Evolutionary conservation across 768 basidiomycete genomes (phyloP), one percentile per base, ranked within the genome.

Genomic region (Daedaleopsis sinensis): DNA sequence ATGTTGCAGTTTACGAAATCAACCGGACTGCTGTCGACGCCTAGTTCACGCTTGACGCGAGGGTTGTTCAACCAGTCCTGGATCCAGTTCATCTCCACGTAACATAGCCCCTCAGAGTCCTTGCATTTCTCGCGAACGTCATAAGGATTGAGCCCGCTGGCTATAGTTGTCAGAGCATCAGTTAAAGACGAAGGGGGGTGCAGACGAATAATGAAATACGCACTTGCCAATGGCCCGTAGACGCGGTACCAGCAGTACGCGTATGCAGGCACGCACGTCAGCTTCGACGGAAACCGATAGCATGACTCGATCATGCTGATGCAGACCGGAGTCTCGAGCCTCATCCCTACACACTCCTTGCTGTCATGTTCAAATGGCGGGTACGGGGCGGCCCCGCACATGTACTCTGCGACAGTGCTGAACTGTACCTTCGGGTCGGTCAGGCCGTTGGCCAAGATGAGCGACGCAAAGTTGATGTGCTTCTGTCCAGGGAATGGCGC

Each of bases 211-310:
- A 37, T 44, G 2, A 43, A 37, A 76, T 83, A 57, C 69, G 86
- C 87, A 83, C 76, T 85, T 80, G 35, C 91, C 76, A 32, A 51
- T 19, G 86, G 84, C 15, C 76, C 82, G 52, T 84, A 81, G 7
- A 94, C 70, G 65, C 89, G 87, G 23, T 78, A 76, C 69, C 84
- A 88, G 79, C 93, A 95, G 75, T 93, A 92, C 38, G 89, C 66
- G 2, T 78, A 76, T 2, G 94, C 92, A 50, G 90, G 86, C 12
- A 88, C 80, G 65, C 91, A 91, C 24, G 85, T 78, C n/a, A 87
- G 79, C 44, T 82, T 82, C 9, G 82, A 85, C 62, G 81, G 74
- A 62, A 74, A 84, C 48, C 79, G 69, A 71, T 92, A 90, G 77
- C 95, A 96, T 24, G 80, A 77, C 55, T 89, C 80, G 66, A 89